Evolutionary conservation across 2,329 filamentous ascomycete species (phyloP).

Genomic region (Leptographium galeiforme): DNA sequence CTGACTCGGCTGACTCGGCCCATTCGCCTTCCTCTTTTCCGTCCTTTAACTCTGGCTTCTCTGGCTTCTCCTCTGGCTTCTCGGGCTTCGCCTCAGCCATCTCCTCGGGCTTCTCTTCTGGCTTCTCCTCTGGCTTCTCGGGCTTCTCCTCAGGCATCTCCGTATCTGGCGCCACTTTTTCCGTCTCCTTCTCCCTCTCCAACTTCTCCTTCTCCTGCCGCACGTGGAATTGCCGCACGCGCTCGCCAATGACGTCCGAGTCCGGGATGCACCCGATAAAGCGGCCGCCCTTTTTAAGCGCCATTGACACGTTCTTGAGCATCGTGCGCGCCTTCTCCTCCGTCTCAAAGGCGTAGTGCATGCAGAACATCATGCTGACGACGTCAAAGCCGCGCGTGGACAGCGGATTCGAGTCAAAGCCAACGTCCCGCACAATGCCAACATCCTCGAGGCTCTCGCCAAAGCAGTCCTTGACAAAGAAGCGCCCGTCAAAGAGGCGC

Average conservation of each 20-base stretch:
- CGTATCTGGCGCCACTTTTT: conserved; percentile 20
- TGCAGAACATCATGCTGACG: conserved; percentile 98
- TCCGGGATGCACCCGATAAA: conserved; percentile 97
- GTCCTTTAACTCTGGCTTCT: conserved; percentile 22
- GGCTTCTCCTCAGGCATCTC: conserved; percentile 22
- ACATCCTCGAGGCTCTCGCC: conserved; percentile 71
- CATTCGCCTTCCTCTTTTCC: conserved; percentile 37
- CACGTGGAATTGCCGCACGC: conserved; percentile 62
- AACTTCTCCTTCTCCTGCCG: conserved; percentile 16
- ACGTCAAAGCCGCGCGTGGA: conserved; percentile 80
- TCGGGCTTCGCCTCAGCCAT: conserved; percentile 24
- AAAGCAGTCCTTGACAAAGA: conserved; percentile 87
- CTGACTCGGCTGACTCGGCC: conserved; percentile 32
- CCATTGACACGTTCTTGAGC: conserved; percentile 82
- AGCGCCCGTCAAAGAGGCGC: conserved; percentile 69
- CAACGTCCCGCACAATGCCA: conserved; percentile 70
- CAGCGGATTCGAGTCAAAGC: conserved; percentile 67
- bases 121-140: conserved; percentile 23
- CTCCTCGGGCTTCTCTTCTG: conserved; percentile 21
- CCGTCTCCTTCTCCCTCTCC: conserved; percentile 23
- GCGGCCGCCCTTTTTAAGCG: conserved; percentile 83
- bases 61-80: conserved; percentile 23
- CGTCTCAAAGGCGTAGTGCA: conserved; percentile 96
- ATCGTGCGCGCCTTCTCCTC: conserved; percentile 83
- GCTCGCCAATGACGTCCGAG: conserved; percentile 73